These are phyloP conservation scores for Tagetes erecta DNA, from an alignment of 129 eudicot genomes.

Conservation along the genomic window DNA sequence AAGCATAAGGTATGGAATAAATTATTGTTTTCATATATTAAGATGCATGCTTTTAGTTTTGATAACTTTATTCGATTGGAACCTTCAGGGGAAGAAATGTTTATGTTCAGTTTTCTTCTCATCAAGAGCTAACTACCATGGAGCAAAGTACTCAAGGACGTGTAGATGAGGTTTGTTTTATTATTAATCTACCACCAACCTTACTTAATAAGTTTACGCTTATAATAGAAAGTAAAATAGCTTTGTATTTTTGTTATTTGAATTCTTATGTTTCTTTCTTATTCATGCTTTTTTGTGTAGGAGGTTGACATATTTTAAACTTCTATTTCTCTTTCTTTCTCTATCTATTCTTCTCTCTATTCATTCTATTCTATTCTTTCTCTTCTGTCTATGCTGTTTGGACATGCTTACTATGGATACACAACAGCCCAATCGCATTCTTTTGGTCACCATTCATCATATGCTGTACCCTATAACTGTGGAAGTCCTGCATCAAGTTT, in stretches of 20 bases:
- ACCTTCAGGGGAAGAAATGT: conserved; percentile 87
- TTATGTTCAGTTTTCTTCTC: conserved; percentile 90
- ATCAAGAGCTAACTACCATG: conserved; percentile 89
- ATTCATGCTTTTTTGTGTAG: conserved; percentile 31
- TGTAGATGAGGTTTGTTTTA: conserved; percentile 79
- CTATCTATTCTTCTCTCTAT: conserved; percentile 74
- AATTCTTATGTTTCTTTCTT: conserved; percentile 9
- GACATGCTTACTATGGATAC: conserved; percentile 57
- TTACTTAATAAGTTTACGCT: too few relatives aligned
- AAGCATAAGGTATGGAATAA: conserved; percentile 63
- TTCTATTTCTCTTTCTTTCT: conserved; percentile 48
- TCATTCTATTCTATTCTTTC: conserved; percentile 89
- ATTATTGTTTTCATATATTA: not conserved
- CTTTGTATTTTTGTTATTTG: not conserved
- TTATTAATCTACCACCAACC: not conserved
- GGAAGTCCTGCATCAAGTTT: conserved; percentile 99
- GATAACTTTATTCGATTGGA: not conserved
- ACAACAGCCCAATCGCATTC: conserved; percentile 96
- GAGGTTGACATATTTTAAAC: conserved; percentile 40
- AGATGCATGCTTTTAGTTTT: conserved; percentile 15
- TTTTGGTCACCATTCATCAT: conserved; percentile 97
- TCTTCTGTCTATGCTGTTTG: conserved; percentile 69
- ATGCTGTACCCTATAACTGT: conserved; percentile 97
- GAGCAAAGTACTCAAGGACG: conserved; percentile 96
- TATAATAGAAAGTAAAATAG: too few relatives aligned